phyloP scores from a whole-genome alignment of 805 yeast genomes.

The Hanseniaspora meyeri region DNA sequence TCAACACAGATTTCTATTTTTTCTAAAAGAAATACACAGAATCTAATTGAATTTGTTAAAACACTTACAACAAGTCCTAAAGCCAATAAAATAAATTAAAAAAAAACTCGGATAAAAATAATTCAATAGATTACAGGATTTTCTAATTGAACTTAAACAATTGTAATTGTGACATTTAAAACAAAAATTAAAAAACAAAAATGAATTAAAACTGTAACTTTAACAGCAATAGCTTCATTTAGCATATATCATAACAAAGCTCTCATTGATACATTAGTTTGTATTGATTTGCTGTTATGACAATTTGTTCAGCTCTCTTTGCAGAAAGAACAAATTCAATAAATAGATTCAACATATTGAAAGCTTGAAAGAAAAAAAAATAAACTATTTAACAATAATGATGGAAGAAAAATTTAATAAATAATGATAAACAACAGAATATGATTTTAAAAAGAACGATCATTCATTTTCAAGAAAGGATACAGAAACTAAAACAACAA shows the following conservation, averaged over 20 bases:
- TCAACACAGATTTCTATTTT: neutral
- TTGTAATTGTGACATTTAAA: neutral
- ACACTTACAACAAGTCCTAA: neutral
- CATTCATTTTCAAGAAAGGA: neutral
- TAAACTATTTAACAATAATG: neutral
- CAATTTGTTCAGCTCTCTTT: neutral
- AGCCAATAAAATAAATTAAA: neutral
- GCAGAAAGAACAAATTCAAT: neutral
- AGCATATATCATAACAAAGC: too few species aligned
- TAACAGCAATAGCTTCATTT: too few species aligned
- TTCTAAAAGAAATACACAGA: neutral
- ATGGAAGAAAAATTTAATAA: neutral
- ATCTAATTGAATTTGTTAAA: neutral
- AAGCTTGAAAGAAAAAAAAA: neutral
- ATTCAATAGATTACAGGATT: neutral
- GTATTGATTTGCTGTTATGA: neutral
- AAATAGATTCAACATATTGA: neutral
- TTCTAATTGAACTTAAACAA: neutral
- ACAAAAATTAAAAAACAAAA: neutral
- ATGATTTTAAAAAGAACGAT: neutral
- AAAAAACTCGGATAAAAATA: slow-evolving; percentile 3
- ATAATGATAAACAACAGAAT: neutral
- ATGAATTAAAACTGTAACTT: neutral
- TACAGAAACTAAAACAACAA: neutral
- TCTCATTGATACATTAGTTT: neutral